Evolutionary conservation across 2,329 filamentous ascomycete species (phyloP), one percentile per base, ranked within the genome.

Genomic region (Parafenestella ontariensis): DNA sequence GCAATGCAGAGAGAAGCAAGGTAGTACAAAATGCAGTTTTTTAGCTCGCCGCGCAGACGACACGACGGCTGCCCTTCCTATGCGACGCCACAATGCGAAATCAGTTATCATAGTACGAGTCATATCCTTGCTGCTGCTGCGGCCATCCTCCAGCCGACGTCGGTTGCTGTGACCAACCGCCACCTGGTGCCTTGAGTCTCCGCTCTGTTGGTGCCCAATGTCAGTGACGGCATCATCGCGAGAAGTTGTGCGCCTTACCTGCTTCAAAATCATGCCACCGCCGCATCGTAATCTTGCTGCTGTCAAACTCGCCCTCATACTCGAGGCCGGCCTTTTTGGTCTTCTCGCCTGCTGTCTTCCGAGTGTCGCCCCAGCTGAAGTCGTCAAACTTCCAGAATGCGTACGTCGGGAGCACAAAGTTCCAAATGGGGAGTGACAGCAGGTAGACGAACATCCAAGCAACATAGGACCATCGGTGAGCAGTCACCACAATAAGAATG

Each of bases 301-400:
- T 96, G 77, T 99, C 96, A 70, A 99, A 99, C 77, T 98, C 95
- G 61, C 95, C 95, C 77, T 97, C 92, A 60, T 89, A 89, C 70
- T 94, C 93, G 59, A 92, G 87, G 28, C 91, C 91, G 2, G 85
- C 90, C 79, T 94, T 95, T 82, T 94, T 93, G 13, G 86, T 89
- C 80, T 90, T 91, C 72, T 96, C 94, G 24, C 93, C 93, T 0
- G 89, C 91, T 36, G 94, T 96, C 85, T 98, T 96, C 58, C 95
- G 87, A 50, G 95, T 99, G 61, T 99, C 96, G 70, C 95, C 95
- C 95, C 95, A 99, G 52, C 91, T 96, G 82, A 99, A 99, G 81
- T 99, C 95, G 75, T 99, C 95, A 75, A 99, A 99, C 80, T 99
- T 98, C 95, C 95, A 99, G 82, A 94, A 99, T 3, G 95, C 90